Base-by-base conservation (phyloP, 2,329 filamentous ascomycete genomes). In the Talaromyces sp. region DNA sequence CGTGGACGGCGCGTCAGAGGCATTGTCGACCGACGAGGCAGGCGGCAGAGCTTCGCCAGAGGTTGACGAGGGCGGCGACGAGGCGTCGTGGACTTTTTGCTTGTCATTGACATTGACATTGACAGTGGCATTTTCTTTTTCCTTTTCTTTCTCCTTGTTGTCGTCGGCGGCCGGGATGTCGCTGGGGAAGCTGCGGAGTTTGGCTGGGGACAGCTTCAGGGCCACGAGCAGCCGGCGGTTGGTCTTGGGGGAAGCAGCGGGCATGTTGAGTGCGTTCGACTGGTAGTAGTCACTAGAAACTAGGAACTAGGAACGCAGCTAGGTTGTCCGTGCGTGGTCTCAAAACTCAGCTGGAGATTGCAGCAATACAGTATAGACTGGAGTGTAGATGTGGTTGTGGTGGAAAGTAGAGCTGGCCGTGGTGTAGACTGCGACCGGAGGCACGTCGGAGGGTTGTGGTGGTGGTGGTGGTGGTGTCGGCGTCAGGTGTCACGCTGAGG, bases 11-110 rank as follows among this genome's bases (percentile, higher is more conserved):
- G 70, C 70, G 64, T 78, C 76, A 32, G 76, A 78, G 22, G 70
- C 75, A 66, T 75, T 74, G 65, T 78, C 77, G 36, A 74, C 71
- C 7, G 76, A 77, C 6, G 75, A 73, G 13, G 71, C 67, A 47
- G 75, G 74, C 42, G 70, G 66, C 0, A 66, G 64, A n/a, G 70
- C 69, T 39, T 73, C 71, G 36, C 73, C 72, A 15, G 72, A 67
- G 19, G 73, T 72, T 15, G 76, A 71, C 17, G 75, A 73, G 11
- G 78, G 76, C 42, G 62, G 56, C 27, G 59, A 66, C 64, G 64
- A 66, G 53, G 63, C 51, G 52, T 61, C 58, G 60, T 67, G 65
- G 57, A 61, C 61, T 61, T 54, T 65, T 52, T 63, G 64, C 33
- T 60, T 63, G 53, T 68, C 67, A 11, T 47, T 19, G 44, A 5